Base-by-base conservation (phyloP, 257 asterid species). In the Solanum medicagineum region DNA sequence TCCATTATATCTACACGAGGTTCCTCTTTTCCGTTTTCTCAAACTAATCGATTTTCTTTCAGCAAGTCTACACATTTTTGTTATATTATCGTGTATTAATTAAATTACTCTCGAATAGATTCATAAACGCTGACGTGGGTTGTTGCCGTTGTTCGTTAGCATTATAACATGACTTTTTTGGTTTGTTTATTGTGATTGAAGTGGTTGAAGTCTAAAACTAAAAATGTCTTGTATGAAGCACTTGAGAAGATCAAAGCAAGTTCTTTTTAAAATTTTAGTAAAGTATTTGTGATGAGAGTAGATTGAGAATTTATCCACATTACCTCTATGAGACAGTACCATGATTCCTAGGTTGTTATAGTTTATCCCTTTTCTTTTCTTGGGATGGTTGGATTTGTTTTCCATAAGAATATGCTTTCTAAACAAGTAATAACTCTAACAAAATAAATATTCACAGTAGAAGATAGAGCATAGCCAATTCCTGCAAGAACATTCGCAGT, bases 211-310 rank as follows among this genome's bases (percentile, higher is more conserved):
- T 88, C 93, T 85, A 93, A 80, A 83, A 86, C 91, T 73, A 96
- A 96, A 80, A 91, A 90, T 22, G 94, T 98, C 77, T 90, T 96
- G 9, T 93, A 60, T 82, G 99, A 96, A 90, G 86, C 98, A 53
- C 91, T 96, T 7, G 99, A 94, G 56, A 96, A 94, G 92, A 86
- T 96, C 71, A 96, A 96, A 88, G 85, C 98, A 86, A 98, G 99
- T 94, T 85, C 13, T 12, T 16, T 32, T 32, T 32, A 2, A 32
- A 32, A 8, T 24, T 45, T 83, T 63, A 22, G 26, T 24, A 32
- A 2, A 32, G 36, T 32, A 32, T 32, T 32, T 32, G 36, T 32
- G 36, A 32, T 32, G 36, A 32, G 32, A 2, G 36, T 32, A 32
- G 36, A 32, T 32, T 32, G 36, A 32, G 36, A 32, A 32, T 32